Conservation (phyloP, 805 yeast genomes). For the Groenewaldozyma tartarivorans region DNA sequence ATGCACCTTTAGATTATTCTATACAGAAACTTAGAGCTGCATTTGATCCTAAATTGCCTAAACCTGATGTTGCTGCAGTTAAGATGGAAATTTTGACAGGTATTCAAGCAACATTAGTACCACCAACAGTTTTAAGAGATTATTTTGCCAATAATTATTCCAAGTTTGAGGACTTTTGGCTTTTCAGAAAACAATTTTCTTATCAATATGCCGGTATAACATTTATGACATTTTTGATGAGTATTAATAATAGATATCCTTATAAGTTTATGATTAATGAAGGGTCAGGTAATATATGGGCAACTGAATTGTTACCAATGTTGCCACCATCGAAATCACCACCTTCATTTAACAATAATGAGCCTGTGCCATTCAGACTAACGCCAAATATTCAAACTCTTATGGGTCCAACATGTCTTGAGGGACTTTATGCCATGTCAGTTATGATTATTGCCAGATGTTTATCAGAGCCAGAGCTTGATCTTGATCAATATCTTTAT, state of each 20-base stretch:
- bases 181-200: conserved; percentile 90
- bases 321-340: conserved; percentile 41
- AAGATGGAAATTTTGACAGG: conserved; percentile 88
- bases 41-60: conserved; percentile 84
- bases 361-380: conserved; percentile 89
- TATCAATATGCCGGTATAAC: conserved; percentile 90
- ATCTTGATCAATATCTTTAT: conserved; percentile 83
- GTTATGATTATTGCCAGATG: conserved; percentile 81
- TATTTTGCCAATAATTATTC: conserved; percentile 63
- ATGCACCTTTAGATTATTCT: conserved; percentile 82
- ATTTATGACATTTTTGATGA: conserved; percentile 89
- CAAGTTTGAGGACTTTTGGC: conserved; percentile 90
- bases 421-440: conserved; percentile 82
- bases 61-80: conserved; percentile 81
- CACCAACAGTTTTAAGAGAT: conserved; percentile 71
- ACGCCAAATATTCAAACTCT: conserved; percentile 92
- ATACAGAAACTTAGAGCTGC: conserved; percentile 84
- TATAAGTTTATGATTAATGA: conserved; percentile 80
- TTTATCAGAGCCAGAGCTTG: conserved; percentile 83
- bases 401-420: conserved; percentile 89
- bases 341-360: conserved; percentile 85
- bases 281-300: conserved; percentile 82
- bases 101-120: conserved; percentile 79
- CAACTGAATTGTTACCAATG: conserved; percentile 86
- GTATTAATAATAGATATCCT: conserved; percentile 87